phyloP scores from a whole-genome alignment of 2,329 filamentous ascomycete species.

The Hypoxylon sp. region DNA sequence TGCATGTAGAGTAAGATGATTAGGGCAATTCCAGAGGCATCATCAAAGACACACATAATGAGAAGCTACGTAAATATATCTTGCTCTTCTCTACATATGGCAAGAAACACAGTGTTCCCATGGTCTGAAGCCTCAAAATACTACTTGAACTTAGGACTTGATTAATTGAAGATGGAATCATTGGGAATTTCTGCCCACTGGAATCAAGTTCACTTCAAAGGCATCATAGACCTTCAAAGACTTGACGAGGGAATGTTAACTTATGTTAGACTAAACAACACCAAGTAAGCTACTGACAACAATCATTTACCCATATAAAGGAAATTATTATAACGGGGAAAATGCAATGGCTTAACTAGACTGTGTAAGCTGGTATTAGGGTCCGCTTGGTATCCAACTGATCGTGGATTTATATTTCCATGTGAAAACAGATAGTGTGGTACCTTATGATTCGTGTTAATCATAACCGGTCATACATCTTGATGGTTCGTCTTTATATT shows the following conservation, averaged over 20 bases:
- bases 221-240: neutral
- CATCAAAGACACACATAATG: too few relatives aligned
- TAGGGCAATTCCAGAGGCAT: too few relatives aligned
- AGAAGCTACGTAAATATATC: too few relatives aligned
- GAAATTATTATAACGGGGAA: neutral
- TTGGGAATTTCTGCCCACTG: neutral
- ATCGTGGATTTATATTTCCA: constrained; percentile 66
- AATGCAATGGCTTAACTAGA: too few relatives aligned
- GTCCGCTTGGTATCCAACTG: constrained; percentile 67
- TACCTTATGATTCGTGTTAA: too few relatives aligned
- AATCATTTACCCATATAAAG: neutral
- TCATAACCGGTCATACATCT: too few relatives aligned
- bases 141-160: neutral
- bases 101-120: neutral
- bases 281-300: neutral
- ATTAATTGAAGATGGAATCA: neutral
- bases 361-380: too few relatives aligned
- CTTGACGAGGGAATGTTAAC: neutral
- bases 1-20: too few relatives aligned
- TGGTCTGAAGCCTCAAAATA: neutral
- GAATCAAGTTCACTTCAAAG: neutral
- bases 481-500: too few relatives aligned
- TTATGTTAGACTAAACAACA: neutral
- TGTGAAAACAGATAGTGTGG: too few relatives aligned
- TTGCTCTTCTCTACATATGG: too few relatives aligned